Percentiles rank a stretch among this genome's conserved stretches.
Evolutionary conservation across 2,329 filamentous ascomycete species (phyloP).

Genomic region (Sarocladium strictum): DNA sequence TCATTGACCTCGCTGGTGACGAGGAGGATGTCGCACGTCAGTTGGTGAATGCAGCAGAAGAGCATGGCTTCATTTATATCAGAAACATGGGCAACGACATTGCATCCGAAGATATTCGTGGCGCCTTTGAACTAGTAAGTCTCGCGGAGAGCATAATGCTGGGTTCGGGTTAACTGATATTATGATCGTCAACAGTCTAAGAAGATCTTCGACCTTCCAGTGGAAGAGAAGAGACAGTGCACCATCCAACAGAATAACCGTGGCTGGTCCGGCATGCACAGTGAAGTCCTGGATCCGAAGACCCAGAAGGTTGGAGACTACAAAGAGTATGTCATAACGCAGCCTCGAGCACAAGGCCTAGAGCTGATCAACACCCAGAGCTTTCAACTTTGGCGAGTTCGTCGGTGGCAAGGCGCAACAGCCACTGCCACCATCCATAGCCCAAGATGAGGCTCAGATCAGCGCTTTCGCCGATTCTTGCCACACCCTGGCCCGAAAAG

Average conservation of each 20-base stretch:
- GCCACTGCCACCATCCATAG: slow-evolving; percentile 63
- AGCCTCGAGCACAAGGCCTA: background rate
- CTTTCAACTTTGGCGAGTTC: slow-evolving; percentile 88
- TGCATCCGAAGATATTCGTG: slow-evolving; percentile 56
- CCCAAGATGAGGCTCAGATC: slow-evolving; percentile 53
- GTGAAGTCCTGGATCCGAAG: slow-evolving; percentile 80
- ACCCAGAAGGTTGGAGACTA: slow-evolving; percentile 77
- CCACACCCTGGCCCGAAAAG: slow-evolving; percentile 62
- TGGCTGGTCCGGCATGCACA: slow-evolving; percentile 84
- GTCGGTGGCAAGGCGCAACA: slow-evolving; percentile 63
- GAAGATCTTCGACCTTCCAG: slow-evolving; percentile 64
- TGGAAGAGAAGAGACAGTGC: slow-evolving; percentile 67
- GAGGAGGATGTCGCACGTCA: slow-evolving; percentile 54
- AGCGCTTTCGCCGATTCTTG: slow-evolving; percentile 64
- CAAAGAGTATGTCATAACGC: slow-evolving; percentile 61
- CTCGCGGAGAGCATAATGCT: too few relatives aligned
- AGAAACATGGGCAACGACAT: slow-evolving; percentile 69
- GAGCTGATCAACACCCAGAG: slow-evolving; percentile 41
- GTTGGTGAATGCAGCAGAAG: slow-evolving; percentile 72
- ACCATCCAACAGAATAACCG: slow-evolving; percentile 75
- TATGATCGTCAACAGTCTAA: slow-evolving; percentile 42
- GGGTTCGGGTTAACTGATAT: background rate
- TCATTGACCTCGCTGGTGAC: slow-evolving; percentile 70
- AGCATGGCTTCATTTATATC: slow-evolving; percentile 87
- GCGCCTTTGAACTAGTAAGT: slow-evolving; percentile 69